Conservation (phyloP, 805 yeast species). For the Candida lessepsii region DNA sequence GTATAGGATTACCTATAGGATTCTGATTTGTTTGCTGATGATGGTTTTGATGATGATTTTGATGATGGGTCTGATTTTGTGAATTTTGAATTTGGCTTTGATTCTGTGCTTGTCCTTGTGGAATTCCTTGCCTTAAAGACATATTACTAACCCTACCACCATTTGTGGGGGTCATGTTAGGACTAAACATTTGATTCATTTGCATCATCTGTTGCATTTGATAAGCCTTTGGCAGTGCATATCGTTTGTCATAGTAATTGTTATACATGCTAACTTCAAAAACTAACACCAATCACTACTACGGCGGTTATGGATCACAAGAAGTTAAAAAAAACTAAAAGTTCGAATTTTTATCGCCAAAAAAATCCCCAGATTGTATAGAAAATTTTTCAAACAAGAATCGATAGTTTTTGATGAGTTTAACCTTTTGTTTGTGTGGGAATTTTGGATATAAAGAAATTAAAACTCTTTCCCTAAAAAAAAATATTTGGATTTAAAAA, state of each 20-base stretch:
- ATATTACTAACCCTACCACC: neutral
- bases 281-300: neutral
- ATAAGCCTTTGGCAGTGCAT: constrained; percentile 4
- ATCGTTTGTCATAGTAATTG: constrained; percentile 5
- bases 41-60: constrained; percentile 1
- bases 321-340: neutral
- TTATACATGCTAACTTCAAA: constrained; percentile 1
- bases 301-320: constrained; percentile 2
- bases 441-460: neutral
- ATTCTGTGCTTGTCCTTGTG: constrained; percentile 2
- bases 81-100: constrained; percentile 8
- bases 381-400: too few species aligned
- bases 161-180: constrained; percentile 1
- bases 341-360: too few species aligned
- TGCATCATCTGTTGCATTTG: neutral
- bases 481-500: constrained; percentile 5
- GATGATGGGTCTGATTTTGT: constrained; percentile 12
- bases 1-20: neutral
- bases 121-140: neutral
- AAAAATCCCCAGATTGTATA: too few species aligned
- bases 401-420: neutral
- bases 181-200: constrained; percentile 1
- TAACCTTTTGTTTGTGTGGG: neutral
- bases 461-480: constrained; percentile 5
- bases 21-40: constrained; percentile 1